Evolutionary conservation across 495 filamentous ascomycete genomes (phyloP), one percentile per base, ranked within the genome.

Genomic region (Umbilicaria muhlenbergii): DNA sequence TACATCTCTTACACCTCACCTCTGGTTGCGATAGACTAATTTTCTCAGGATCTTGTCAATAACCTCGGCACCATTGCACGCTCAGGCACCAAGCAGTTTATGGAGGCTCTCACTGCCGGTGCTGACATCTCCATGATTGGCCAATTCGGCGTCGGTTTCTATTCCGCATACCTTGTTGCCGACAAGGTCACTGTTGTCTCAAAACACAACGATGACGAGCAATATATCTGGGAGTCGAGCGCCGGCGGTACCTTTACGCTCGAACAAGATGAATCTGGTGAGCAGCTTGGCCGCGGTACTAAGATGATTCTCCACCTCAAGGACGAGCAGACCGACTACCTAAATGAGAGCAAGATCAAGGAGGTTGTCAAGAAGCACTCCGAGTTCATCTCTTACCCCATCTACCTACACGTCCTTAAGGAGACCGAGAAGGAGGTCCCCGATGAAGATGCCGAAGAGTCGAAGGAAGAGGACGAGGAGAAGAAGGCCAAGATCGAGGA

Each of bases 331-430:
- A 75, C 68, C 47, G 91, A 96, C 67, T 98, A 94, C 76, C 79
- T 96, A 57, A 89, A 95, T 67, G 89, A 95, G 78, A 77, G 77
- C 74, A 87, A 89, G 75, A 86, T 98, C 74, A 98, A 98, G 83
- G 91, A 98, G 77, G 87, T 98, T 51, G 86, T 98, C 70, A 95
- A 95, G 86, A 98, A 98, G 83, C 91, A 98, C 81, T 96, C 91
- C 65, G 91, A 98, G 75, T 98, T 98, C 81, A 98, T 98, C 76
- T 96, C 92, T 42, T 98, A 98, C 78, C 91, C 91, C 54, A 98
- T 98, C 77, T 98, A 94, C 76, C 91, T 98, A 47, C 91, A 98
- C 67, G 85, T 96, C 60, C 67, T 82, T 61, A 98, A 98, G 78
- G 92, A 96, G 82, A 89, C 80, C 57, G 91, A 98, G 85, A 94